Evolutionary conservation across 352 stramenopile genomes (phyloP).

Genomic region (Elongisporangium anandrum): DNA sequence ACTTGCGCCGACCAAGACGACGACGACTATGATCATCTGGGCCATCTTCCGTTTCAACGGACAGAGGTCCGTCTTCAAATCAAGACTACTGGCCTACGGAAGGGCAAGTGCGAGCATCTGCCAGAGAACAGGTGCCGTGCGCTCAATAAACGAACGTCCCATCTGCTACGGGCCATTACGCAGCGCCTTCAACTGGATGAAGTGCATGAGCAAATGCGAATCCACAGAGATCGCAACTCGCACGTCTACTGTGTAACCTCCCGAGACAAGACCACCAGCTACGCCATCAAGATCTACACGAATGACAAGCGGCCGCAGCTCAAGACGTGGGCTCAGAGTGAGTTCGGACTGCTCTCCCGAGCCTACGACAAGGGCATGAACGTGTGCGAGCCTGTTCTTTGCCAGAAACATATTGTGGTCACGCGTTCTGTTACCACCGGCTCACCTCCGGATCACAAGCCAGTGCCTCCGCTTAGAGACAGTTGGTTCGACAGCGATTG

Average conservation of each 20-base stretch:
- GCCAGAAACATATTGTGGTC: too few relatives aligned
- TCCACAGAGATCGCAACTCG: too few relatives aligned
- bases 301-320: constrained; percentile 56
- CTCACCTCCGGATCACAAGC: too few relatives aligned
- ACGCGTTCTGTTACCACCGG: too few relatives aligned
- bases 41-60: constrained; percentile 7
- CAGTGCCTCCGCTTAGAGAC: constrained; percentile 45
- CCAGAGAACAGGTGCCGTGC: neutral
- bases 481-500: too few relatives aligned
- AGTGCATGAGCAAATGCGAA: too few relatives aligned
- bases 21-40: constrained; percentile 9
- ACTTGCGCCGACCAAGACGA: constrained; percentile 2
- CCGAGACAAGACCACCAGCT: too few relatives aligned
- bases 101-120: constrained; percentile 10
- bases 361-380: constrained; percentile 23
- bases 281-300: constrained; percentile 20
- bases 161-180: constrained; percentile 45
- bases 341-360: constrained; percentile 38
- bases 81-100: constrained; percentile 10
- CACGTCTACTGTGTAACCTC: too few relatives aligned
- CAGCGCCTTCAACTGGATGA: constrained; percentile 35
- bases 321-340: constrained; percentile 42
- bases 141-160: constrained; percentile 20
- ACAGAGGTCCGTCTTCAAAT: constrained; percentile 1
- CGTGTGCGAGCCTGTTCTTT: constrained; percentile 25